Evolutionary conservation across 1,139 yeast species (phyloP), one percentile per base, ranked within the genome.

Genomic region (Debaryomyces sp.): DNA sequence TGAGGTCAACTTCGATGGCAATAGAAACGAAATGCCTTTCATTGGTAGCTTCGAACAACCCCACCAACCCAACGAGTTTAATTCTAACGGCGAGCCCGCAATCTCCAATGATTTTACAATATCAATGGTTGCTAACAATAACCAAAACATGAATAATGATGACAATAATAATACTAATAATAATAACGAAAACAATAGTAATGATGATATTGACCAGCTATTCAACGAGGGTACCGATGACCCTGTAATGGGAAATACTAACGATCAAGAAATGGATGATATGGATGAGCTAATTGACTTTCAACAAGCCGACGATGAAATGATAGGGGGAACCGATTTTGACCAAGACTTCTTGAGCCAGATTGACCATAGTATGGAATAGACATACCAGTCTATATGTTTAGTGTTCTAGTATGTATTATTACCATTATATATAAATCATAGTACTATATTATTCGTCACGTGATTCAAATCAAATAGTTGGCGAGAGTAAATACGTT

Each of bases 261-360:
- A 40, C 12, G 60, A 58, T 44, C 59, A 56, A 39, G 64, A 54
- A 29, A 60, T 65, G 21, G 72, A 68, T 48, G 72, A 67, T 43
- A 70, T 72, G 64, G 74, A 67, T 2, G 75, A 69, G 38, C 60
- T 73, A 44, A 72, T 72, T 29, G 68, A 71, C 50, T 72, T 73
- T 54, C 66, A 64, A 38, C 68, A 59, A 13, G 65, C 58, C 13
- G 76, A 70, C 32, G 81, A 70, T 23, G 71, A 75, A 30, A 62
- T 78, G 51, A 77, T 79, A 64, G 77, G 68, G 35, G 77, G 72
- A 15, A 77, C 69, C 21, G 71, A 70, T 15, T 78, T 80, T 55
- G 85, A 81, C 54, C 83, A 78, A 53, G 85, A 81, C 47, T 82
- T 82, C 53, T 66, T 82, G 50, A 75, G 75, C 49, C 81, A 77